phyloP scores from a whole-genome alignment of 164 flowering plant genomes.

The Annona cherimola region DNA sequence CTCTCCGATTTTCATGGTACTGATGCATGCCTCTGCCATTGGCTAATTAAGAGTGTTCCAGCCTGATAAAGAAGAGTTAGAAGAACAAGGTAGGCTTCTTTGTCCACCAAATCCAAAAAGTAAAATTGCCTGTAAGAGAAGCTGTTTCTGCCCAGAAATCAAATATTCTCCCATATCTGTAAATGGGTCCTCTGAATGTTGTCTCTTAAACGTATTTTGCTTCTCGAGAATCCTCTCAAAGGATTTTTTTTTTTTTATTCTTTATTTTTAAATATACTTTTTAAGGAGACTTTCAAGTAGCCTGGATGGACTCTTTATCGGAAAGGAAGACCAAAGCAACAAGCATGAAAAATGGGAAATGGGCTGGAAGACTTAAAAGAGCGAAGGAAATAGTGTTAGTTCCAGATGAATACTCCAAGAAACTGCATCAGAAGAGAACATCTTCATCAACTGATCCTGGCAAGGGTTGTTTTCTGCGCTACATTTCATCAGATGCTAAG shows the following conservation, averaged over 20 bases:
- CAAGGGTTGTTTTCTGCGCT: slow-evolving; percentile 16
- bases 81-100: no score
- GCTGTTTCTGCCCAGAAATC: neutral
- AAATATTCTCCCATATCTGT: no score
- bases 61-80: no score
- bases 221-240: neutral
- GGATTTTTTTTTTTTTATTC: neutral
- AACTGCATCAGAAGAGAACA: slow-evolving; percentile 1
- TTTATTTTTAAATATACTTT: neutral
- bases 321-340: slow-evolving; percentile 4
- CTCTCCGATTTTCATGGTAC: no score
- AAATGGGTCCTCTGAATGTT: neutral
- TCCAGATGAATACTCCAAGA: slow-evolving; percentile 18
- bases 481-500: slow-evolving; percentile 17
- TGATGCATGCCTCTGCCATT: no score
- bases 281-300: slow-evolving; percentile 1
- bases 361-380: slow-evolving; percentile 8
- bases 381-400: slow-evolving; percentile 17
- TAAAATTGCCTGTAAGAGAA: neutral
- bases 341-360: neutral
- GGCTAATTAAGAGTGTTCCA: no score
- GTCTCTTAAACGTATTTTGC: neutral
- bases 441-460: neutral
- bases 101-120: no score
- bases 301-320: neutral